These are phyloP conservation scores for Lyophyllum semitale DNA, from an alignment of 768 basidiomycete genomes.

Conservation along the genomic window DNA sequence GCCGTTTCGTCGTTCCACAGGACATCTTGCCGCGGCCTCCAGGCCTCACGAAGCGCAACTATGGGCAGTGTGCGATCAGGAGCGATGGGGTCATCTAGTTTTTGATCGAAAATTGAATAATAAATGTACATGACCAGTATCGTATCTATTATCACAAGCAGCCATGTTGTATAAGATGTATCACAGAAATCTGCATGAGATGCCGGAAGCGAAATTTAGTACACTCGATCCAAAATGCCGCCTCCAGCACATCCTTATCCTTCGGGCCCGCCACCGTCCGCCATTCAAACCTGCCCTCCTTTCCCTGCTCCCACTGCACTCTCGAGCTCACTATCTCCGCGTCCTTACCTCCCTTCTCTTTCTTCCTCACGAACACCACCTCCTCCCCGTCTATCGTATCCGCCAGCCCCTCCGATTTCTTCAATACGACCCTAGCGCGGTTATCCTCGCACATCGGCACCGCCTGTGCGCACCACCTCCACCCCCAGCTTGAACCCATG, in stretches of 20 bases:
- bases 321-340: slow-evolving; percentile 36
- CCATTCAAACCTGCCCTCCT: slow-evolving; percentile 63
- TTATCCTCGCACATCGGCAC: slow-evolving; percentile 45
- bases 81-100: slow-evolving; percentile 50
- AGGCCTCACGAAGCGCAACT: slow-evolving; percentile 58
- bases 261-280: slow-evolving; percentile 43
- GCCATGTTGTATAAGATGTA: no score
- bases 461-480: slow-evolving; percentile 48
- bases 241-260: slow-evolving; percentile 41
- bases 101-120: no score
- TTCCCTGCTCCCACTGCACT: slow-evolving; percentile 51
- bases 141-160: no score
- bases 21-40: slow-evolving; percentile 69
- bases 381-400: slow-evolving; percentile 42
- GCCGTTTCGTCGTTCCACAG: no score
- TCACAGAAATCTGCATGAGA: no score
- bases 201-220: no score
- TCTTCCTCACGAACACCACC: slow-evolving; percentile 27
- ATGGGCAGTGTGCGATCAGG: slow-evolving; percentile 67
- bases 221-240: no score
- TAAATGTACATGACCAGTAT: no score
- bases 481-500: slow-evolving; percentile 45
- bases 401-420: slow-evolving; percentile 48
- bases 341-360: slow-evolving; percentile 27
- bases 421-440: slow-evolving; percentile 44